Evolutionary conservation across 106 monocot species (phyloP).

Genomic region (Phalaenopsis equestris): DNA sequence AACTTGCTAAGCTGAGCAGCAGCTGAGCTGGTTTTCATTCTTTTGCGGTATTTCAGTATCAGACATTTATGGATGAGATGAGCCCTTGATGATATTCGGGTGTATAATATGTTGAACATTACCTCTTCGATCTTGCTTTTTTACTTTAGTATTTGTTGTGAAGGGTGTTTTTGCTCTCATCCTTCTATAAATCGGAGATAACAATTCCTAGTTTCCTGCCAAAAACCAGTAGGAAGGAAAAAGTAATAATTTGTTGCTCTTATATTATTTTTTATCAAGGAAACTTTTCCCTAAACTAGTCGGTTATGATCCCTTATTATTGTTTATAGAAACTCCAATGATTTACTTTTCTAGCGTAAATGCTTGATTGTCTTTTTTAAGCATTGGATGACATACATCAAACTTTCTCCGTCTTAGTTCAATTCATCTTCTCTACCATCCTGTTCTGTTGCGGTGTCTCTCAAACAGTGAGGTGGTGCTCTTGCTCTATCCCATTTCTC

Average conservation of each 20-base stretch:
- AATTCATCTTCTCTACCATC: too few species aligned
- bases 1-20: neutral
- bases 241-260: neutral
- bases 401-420: too few species aligned
- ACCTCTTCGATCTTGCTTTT: neutral
- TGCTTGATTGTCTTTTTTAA: too few species aligned
- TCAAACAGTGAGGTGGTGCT: too few species aligned
- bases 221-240: neutral
- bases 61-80: neutral
- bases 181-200: neutral
- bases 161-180: conserved; percentile 4
- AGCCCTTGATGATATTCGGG: neutral
- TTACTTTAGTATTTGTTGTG: neutral
- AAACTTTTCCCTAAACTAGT: too few species aligned
- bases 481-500: too few species aligned
- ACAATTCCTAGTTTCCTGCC: neutral
- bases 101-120: neutral
- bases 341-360: too few species aligned
- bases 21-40: neutral
- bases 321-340: too few species aligned
- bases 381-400: too few species aligned
- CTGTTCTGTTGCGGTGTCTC: too few species aligned
- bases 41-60: neutral
- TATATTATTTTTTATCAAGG: neutral
- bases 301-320: too few species aligned